phyloP scores from a whole-genome alignment of 2,329 filamentous ascomycete genomes.

The Trichoderma koningii region DNA sequence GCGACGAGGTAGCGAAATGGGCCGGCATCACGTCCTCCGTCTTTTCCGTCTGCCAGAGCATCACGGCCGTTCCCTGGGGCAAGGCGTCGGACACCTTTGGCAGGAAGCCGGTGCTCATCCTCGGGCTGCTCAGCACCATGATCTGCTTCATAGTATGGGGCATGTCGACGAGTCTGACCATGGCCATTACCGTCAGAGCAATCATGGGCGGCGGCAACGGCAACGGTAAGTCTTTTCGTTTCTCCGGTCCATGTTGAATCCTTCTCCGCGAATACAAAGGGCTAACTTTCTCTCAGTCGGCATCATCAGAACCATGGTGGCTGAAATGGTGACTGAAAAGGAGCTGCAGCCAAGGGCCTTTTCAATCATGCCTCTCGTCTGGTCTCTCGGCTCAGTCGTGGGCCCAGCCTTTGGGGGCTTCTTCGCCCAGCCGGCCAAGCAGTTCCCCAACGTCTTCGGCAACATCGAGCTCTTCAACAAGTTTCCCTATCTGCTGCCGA shows the following conservation, averaged over 20 bases:
- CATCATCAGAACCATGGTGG: conserved; percentile 88
- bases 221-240: conserved; percentile 59
- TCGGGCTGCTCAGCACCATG: conserved; percentile 78
- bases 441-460: conserved; percentile 72
- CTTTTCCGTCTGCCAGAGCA: conserved; percentile 71
- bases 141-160: conserved; percentile 79
- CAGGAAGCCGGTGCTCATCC: conserved; percentile 78
- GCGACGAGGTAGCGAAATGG: conserved; percentile 76
- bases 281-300: conserved; percentile 58
- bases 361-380: conserved; percentile 88
- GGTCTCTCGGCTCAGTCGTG: conserved; percentile 84
- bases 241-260: conserved; percentile 30
- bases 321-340: conserved; percentile 85
- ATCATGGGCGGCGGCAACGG: conserved; percentile 85
- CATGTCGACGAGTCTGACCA: conserved; percentile 73
- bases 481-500: conserved; percentile 84
- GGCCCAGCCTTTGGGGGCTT: conserved; percentile 87
- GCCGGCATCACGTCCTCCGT: conserved; percentile 72
- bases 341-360: conserved; percentile 88
- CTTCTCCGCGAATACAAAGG: background rate
- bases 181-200: conserved; percentile 77
- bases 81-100: conserved; percentile 76
- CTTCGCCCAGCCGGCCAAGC: conserved; percentile 76
- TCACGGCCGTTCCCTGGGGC: conserved; percentile 75
- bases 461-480: conserved; percentile 66